A percentile compares a stretch with the other conserved stretches of the same genome.
Conservation (phyloP, 179 eudicot genomes). For the Sideroxylon spinosum region DNA sequence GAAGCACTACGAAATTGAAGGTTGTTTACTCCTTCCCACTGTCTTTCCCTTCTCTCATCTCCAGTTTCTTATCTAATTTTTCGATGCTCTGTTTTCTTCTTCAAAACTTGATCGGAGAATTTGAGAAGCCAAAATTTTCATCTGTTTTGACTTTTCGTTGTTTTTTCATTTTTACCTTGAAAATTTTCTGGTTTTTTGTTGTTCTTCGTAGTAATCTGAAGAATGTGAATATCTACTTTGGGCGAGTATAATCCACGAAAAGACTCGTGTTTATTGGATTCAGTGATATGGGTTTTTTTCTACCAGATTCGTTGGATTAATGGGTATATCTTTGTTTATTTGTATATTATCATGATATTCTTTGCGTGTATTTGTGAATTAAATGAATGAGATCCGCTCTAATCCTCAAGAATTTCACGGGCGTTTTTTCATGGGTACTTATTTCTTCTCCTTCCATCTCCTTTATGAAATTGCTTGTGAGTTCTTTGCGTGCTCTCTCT, state of each 20-base stretch:
- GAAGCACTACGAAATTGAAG: not conserved
- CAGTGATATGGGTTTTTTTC: not conserved
- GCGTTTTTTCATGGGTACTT: not conserved
- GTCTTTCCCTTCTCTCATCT: not conserved
- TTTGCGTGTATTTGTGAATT: not conserved
- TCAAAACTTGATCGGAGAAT: not conserved
- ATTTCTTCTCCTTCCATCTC: slow-evolving; percentile 2
- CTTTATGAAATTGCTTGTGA: slow-evolving; percentile 3
- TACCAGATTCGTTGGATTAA: slow-evolving; percentile 11
- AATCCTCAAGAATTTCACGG: slow-evolving; percentile 4
- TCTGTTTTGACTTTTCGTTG: not conserved
- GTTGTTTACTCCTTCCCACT: not conserved
- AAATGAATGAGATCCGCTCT: slow-evolving; percentile 14
- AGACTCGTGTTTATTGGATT: slow-evolving; percentile 11
- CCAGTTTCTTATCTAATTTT: not conserved
- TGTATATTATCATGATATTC: not conserved
- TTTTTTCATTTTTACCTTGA: not conserved
- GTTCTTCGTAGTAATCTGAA: slow-evolving; percentile 2
- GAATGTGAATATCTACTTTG: slow-evolving; percentile 2
- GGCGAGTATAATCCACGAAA: not conserved
- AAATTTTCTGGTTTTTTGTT: not conserved
- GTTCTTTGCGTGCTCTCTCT: slow-evolving; percentile 16
- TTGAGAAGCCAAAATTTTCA: not conserved
- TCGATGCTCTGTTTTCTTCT: not conserved
- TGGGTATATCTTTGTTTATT: not conserved